These are phyloP conservation scores for Cystobasidiaceae sp. DNA, from an alignment of 1,284 basidiomycete genomes.

Conservation along the genomic window DNA sequence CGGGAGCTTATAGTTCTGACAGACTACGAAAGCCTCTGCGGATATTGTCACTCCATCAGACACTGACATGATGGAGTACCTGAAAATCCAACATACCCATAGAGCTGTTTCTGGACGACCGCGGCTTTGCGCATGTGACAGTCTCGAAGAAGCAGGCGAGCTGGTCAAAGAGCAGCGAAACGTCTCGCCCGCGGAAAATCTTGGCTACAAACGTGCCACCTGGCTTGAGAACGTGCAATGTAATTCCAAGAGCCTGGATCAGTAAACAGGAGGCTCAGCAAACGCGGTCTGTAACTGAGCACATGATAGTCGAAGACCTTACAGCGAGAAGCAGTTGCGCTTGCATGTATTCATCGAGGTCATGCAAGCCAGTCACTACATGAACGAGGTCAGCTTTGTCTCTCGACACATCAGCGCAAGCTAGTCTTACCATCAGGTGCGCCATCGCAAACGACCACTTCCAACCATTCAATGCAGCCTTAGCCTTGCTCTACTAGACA, in stretches of 20 bases:
- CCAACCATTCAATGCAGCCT: too few species aligned
- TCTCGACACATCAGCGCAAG: not conserved
- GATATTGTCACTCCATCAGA: slow-evolving; percentile 13
- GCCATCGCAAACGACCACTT: slow-evolving; percentile 56
- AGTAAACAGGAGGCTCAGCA: not conserved
- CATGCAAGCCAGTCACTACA: slow-evolving; percentile 56
- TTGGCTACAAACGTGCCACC: slow-evolving; percentile 56
- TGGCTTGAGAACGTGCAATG: slow-evolving; percentile 52
- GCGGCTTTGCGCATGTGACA: slow-evolving; percentile 48
- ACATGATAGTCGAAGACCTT: slow-evolving; percentile 37
- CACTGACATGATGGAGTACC: not conserved
- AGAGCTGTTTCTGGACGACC: slow-evolving; percentile 45
- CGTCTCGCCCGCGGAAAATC: slow-evolving; percentile 54
- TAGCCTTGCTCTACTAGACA: too few species aligned
- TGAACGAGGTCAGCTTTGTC: not conserved
- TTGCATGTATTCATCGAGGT: slow-evolving; percentile 57
- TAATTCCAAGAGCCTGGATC: slow-evolving; percentile 53
- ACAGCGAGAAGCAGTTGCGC: slow-evolving; percentile 54
- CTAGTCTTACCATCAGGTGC: slow-evolving; percentile 53
- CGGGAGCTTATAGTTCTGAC: slow-evolving; percentile 50
- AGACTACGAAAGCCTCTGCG: slow-evolving; percentile 55
- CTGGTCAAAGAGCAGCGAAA: slow-evolving; percentile 50
- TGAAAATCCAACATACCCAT: slow-evolving; percentile 35
- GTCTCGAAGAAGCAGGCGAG: slow-evolving; percentile 50
- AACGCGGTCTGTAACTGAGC: not conserved